Conservation (phyloP, 1,139 yeast species). For the Candida frijolesensis region DNA sequence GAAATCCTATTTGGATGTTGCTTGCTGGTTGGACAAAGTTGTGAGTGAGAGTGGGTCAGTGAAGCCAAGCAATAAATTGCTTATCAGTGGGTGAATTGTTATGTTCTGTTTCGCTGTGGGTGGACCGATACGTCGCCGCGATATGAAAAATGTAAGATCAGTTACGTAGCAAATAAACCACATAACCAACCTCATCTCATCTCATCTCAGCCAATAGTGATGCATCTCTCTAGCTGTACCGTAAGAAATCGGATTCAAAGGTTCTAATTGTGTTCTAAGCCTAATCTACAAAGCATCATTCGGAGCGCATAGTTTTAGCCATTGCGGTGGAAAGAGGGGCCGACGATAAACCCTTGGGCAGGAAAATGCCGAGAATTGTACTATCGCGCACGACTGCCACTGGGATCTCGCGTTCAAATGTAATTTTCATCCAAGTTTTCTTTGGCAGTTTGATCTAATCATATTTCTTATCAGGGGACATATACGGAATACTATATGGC, state of each 20-base stretch:
- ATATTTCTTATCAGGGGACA: background rate
- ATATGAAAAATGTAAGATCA: background rate
- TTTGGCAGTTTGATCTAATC: background rate
- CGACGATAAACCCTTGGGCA: background rate
- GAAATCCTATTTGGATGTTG: no score
- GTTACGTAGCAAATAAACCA: no score
- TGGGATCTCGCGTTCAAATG: conserved; percentile 7
- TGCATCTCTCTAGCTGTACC: background rate
- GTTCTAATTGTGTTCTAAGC: no score
- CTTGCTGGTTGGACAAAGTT: background rate
- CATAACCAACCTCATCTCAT: no score
- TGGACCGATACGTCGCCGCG: background rate
- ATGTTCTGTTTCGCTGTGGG: background rate
- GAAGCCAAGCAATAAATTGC: background rate
- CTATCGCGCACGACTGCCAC: background rate
- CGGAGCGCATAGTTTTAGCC: no score
- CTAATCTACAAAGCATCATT: no score
- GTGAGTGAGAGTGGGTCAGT: background rate
- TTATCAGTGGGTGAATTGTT: background rate
- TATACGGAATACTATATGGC: conserved; percentile 1
- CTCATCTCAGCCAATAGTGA: no score
- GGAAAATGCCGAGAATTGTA: conserved; percentile 3
- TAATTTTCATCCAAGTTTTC: background rate
- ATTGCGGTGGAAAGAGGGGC: background rate
- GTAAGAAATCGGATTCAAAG: background rate